Conservation (phyloP, 306 rosid genomes). For the Arachis stenosperma region DNA sequence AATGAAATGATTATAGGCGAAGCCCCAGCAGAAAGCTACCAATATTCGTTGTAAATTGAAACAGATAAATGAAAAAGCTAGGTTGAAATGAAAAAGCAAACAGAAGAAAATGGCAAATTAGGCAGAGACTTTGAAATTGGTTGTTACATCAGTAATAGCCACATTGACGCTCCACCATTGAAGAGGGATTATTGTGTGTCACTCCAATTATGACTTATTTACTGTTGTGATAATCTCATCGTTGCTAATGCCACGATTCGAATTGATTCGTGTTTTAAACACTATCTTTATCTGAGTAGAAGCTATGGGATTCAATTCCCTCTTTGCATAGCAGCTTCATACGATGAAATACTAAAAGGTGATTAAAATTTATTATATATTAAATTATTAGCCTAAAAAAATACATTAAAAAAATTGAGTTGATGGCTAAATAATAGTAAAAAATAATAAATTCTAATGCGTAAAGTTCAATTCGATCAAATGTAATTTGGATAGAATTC, state of each 20-base stretch:
- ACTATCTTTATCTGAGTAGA: too few relatives aligned
- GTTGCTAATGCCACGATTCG: neutral
- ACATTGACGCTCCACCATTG: neutral
- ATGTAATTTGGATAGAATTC: too few relatives aligned
- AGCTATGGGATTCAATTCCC: too few relatives aligned
- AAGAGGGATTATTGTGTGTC: neutral
- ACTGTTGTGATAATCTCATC: neutral
- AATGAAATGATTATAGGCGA: neutral
- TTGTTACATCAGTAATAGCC: neutral
- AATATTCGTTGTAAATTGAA: neutral
- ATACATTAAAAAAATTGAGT: too few relatives aligned
- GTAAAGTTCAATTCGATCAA: too few relatives aligned
- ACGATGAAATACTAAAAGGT: too few relatives aligned
- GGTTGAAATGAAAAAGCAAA: neutral
- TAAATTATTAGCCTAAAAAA: too few relatives aligned
- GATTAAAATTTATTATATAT: too few relatives aligned
- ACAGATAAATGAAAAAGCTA: neutral
- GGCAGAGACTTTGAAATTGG: neutral
- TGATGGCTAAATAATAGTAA: too few relatives aligned
- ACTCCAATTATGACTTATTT: neutral
- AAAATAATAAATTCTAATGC: too few relatives aligned
- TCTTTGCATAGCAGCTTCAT: too few relatives aligned
- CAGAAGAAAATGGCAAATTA: neutral
- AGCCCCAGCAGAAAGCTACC: neutral
- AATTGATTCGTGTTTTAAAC: neutral